Conservation (phyloP, 1,284 basidiomycete species). For the Hortiboletus rubellus region DNA sequence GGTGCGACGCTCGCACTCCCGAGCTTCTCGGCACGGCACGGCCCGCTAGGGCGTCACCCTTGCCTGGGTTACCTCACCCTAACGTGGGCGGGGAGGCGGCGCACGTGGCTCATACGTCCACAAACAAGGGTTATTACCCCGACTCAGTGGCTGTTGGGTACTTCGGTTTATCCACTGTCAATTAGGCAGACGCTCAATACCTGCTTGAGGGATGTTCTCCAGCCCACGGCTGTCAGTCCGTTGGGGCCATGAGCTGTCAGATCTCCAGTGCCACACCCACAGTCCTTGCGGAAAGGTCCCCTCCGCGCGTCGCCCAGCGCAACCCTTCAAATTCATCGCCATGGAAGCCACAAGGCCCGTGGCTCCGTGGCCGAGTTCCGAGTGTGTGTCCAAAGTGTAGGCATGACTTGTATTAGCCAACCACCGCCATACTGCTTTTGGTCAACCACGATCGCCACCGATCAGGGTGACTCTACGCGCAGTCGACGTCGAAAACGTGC, state of each 20-base stretch:
- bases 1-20: constrained; percentile 27
- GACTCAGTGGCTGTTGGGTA: neutral
- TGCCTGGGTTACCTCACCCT: constrained; percentile 5
- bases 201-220: constrained; percentile 1
- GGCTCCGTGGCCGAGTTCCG: constrained; percentile 15
- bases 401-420: neutral
- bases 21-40: constrained; percentile 15
- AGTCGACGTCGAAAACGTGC: constrained; percentile 35
- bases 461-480: constrained; percentile 22
- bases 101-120: constrained; percentile 14
- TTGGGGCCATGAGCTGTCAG: constrained; percentile 6
- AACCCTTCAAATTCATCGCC: constrained; percentile 26
- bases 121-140: neutral
- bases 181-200: constrained; percentile 3
- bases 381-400: neutral
- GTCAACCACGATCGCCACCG: constrained; percentile 22
- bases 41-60: neutral
- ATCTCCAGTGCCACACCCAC: constrained; percentile 6
- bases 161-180: constrained; percentile 8
- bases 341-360: constrained; percentile 24
- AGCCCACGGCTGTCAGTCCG: constrained; percentile 15
- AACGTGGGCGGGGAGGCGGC: constrained; percentile 11
- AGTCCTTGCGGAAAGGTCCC: neutral
- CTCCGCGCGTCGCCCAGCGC: constrained; percentile 10
- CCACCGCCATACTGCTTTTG: constrained; percentile 7